These are phyloP conservation scores for Leishmania guyanensis DNA, from an alignment of 208 protist species.

Conservation along the genomic window DNA sequence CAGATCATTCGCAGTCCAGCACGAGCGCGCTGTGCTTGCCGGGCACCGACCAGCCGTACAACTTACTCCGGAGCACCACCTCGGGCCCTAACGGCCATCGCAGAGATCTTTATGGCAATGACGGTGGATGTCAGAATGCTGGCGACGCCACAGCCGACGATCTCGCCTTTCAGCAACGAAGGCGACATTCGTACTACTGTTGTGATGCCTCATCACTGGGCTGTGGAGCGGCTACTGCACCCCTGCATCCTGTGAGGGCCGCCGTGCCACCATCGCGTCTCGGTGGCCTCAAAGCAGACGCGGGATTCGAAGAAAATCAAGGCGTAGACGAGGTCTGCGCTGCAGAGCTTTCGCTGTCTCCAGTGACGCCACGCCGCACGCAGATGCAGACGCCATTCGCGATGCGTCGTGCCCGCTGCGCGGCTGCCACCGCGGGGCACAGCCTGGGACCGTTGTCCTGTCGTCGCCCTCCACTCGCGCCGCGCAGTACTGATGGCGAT, in stretches of 20 bases:
- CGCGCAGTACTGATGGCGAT: neutral
- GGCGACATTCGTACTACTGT: neutral
- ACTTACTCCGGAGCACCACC: neutral
- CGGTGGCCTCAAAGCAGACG: neutral
- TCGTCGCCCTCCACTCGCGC: slow-evolving; percentile 5
- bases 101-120: neutral
- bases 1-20: neutral
- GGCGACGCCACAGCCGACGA: neutral
- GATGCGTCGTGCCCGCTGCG: neutral
- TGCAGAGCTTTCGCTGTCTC: slow-evolving; percentile 3
- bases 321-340: neutral
- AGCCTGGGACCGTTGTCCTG: neutral
- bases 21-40: slow-evolving; percentile 4
- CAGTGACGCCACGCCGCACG: neutral
- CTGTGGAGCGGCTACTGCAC: neutral
- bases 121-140: neutral
- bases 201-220: neutral
- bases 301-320: neutral
- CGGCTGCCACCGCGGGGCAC: neutral
- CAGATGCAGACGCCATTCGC: neutral
- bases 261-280: neutral
- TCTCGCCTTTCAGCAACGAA: neutral
- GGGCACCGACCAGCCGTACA: slow-evolving; percentile 5
- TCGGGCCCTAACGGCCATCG: neutral
- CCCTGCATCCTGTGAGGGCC: neutral